phyloP scores from a whole-genome alignment of 257 asterid genomes.

The Scutellaria baicalensis region DNA sequence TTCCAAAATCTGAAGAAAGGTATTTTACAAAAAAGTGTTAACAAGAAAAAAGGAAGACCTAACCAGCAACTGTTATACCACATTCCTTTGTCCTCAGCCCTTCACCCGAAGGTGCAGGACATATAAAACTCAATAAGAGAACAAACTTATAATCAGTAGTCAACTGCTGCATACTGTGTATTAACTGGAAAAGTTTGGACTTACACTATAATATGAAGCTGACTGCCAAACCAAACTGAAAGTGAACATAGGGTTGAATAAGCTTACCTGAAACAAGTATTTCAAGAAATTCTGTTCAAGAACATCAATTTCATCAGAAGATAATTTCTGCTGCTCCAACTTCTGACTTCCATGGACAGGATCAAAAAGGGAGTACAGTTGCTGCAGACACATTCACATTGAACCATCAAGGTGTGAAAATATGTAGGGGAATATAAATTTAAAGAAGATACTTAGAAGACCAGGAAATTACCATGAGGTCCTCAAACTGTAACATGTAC shows the following conservation, averaged over 20 bases:
- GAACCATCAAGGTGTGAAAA: background rate
- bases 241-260: slow-evolving; percentile 2
- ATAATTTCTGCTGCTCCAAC: slow-evolving; percentile 84
- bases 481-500: slow-evolving; percentile 96
- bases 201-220: background rate
- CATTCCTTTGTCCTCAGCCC: slow-evolving; percentile 2
- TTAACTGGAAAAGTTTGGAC: background rate
- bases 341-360: slow-evolving; percentile 81
- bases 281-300: slow-evolving; percentile 88
- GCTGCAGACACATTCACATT: slow-evolving; percentile 46
- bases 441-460: background rate
- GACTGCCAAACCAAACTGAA: background rate
- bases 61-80: background rate
- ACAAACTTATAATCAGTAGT: background rate
- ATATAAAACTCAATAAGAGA: background rate
- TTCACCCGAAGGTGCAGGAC: background rate
- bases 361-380: slow-evolving; percentile 92
- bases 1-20: slow-evolving; percentile 59
- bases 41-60: slow-evolving; percentile 7
- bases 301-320: slow-evolving; percentile 61
- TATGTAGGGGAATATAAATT: background rate
- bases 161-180: background rate
- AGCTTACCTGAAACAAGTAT: slow-evolving; percentile 74
- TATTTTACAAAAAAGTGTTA: background rate
- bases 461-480: slow-evolving; percentile 68